phyloP scores from a whole-genome alignment of 371 early-diverging fungal genomes.

The Haplosporangium sp. region DNA sequence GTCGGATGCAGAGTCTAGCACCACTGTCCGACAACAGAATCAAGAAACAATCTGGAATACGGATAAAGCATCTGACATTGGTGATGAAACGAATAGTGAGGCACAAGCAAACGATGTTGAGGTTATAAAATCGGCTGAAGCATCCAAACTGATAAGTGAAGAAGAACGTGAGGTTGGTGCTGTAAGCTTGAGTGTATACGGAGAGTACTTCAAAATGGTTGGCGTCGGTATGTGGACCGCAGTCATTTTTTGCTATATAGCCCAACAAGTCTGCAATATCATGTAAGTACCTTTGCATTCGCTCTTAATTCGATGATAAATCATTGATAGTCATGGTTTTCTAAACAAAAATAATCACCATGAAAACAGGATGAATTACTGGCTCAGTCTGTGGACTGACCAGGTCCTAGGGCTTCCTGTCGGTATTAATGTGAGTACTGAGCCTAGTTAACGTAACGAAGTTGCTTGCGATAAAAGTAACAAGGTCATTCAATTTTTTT shows the following conservation, averaged over 20 bases:
- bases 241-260: constrained; percentile 5
- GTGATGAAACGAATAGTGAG: constrained; percentile 5
- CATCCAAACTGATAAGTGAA: constrained; percentile 46
- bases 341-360: not conserved
- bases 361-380: constrained; percentile 28
- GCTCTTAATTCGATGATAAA: not conserved
- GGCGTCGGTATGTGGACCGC: constrained; percentile 20
- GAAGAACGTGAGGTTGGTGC: constrained; percentile 59
- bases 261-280: constrained; percentile 47
- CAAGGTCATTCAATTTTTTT: too few species aligned
- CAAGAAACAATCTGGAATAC: not conserved
- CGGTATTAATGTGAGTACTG: constrained; percentile 11
- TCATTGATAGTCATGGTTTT: not conserved
- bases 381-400: constrained; percentile 30
- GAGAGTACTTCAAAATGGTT: constrained; percentile 44
- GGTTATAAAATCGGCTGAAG: constrained; percentile 11
- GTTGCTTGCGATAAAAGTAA: too few species aligned
- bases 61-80: not conserved
- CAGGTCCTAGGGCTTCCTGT: constrained; percentile 12
- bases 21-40: not conserved
- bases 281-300: constrained; percentile 30
- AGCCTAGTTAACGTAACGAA: not conserved
- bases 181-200: constrained; percentile 51
- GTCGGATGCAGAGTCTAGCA: not conserved
- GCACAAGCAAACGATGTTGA: constrained; percentile 7